Conservation (phyloP, 805 yeast genomes). For the Jamesozyma piceae region DNA sequence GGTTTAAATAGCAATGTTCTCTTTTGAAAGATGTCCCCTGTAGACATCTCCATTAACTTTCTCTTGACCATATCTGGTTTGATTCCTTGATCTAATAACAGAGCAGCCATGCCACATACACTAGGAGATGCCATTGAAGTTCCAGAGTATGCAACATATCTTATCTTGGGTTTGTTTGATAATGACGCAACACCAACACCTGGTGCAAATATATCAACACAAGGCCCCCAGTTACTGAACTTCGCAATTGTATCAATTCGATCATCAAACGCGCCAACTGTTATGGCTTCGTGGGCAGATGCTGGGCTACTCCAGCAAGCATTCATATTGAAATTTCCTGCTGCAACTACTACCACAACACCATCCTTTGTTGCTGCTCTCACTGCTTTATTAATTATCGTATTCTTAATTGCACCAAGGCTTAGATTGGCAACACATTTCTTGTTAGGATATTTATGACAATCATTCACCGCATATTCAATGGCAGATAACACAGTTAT, state of each 20-base stretch:
- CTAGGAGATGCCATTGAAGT: conserved; percentile 78
- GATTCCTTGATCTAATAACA: conserved; percentile 45
- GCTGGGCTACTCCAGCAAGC: conserved; percentile 88
- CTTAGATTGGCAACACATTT: conserved; percentile 71
- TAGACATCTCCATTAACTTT: conserved; percentile 37
- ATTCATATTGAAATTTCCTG: conserved; percentile 71
- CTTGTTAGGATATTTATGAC: conserved; percentile 21
- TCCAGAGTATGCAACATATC: conserved; percentile 42
- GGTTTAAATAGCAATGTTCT: conserved; percentile 38
- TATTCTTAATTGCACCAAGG: conserved; percentile 63
- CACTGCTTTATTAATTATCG: conserved; percentile 64
- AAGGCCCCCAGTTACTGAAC: conserved; percentile 89
- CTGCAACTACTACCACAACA: conserved; percentile 66
- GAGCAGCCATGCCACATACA: conserved; percentile 57
- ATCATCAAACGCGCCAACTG: conserved; percentile 88
- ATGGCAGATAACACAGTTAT: conserved; percentile 57
- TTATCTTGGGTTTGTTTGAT: conserved; percentile 24
- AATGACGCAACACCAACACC: conserved; percentile 64
- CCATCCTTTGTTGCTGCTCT: conserved; percentile 69
- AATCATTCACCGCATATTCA: conserved; percentile 58
- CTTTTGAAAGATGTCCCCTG: conserved; percentile 39
- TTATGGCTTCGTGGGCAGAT: conserved; percentile 57
- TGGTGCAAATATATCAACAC: conserved; percentile 79
- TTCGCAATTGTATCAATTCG: conserved; percentile 56
- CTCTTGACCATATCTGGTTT: conserved; percentile 34